phyloP scores from a whole-genome alignment of 768 basidiomycete species.

The Trametes coccinea region DNA sequence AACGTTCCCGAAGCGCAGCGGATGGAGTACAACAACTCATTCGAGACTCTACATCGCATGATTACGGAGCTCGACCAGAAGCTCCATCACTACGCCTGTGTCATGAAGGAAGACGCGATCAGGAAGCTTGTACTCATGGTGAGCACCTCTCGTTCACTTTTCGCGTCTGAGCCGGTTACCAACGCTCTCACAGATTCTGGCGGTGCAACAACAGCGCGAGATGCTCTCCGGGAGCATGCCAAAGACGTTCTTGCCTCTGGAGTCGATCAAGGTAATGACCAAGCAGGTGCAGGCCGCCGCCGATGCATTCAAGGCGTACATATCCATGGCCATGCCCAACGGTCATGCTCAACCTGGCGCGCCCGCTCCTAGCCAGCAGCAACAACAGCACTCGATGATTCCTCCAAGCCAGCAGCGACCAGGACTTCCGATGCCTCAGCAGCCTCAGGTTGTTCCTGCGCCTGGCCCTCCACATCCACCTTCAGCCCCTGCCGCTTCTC shows the following conservation, averaged over 20 bases:
- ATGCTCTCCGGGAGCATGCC: conserved; percentile 29
- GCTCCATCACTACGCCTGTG: conserved; percentile 47
- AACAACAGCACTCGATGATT: not conserved
- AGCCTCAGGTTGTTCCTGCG: not conserved
- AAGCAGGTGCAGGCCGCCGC: conserved; percentile 43
- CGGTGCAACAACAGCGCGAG: conserved; percentile 40
- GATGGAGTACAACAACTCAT: conserved; percentile 43
- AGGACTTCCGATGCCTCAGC: conserved; percentile 6
- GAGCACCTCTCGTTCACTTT: conserved; percentile 29
- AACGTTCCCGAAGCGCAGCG: conserved; percentile 56
- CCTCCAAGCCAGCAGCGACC: not conserved
- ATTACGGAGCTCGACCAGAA: conserved; percentile 51
- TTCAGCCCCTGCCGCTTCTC: conserved; percentile 4
- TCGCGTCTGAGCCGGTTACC: not conserved
- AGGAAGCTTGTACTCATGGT: conserved; percentile 58
- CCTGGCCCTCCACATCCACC: conserved; percentile 2
- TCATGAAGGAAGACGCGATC: conserved; percentile 50
- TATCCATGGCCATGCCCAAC: not conserved
- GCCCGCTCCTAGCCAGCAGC: conserved; percentile 4
- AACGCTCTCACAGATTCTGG: conserved; percentile 25
- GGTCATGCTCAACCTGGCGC: not conserved
- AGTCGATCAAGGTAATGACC: conserved; percentile 37
- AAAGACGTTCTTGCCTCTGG: conserved; percentile 37
- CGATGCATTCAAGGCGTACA: conserved; percentile 38
- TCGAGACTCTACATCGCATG: conserved; percentile 51